Evolutionary conservation across 371 early-diverging fungal genomes (phyloP).

Genomic region (Mortierella sp.): DNA sequence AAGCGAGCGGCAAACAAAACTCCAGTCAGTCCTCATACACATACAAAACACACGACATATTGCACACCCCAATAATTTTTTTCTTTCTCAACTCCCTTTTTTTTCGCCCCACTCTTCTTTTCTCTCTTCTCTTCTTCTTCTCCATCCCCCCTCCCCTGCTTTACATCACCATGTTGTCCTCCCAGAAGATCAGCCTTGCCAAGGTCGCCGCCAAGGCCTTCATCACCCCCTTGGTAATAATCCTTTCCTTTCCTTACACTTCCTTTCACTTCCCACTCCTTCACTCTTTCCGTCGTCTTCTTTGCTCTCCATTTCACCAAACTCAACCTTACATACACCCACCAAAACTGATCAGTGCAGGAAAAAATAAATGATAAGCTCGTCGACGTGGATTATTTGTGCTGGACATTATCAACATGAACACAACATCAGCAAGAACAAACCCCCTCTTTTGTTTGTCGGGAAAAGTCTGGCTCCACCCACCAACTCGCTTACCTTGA

Average conservation of each 20-base stretch:
- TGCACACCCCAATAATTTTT: neutral
- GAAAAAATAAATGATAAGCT: neutral
- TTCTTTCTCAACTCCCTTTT: neutral
- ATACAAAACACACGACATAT: neutral
- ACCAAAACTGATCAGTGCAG: neutral
- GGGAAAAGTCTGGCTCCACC: neutral
- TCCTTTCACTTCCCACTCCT: neutral
- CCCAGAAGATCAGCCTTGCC: slow-evolving; percentile 47
- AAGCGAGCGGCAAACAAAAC: slow-evolving; percentile 11
- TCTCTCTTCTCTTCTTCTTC: slow-evolving; percentile 1
- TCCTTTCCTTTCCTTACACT: neutral
- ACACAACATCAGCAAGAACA: neutral
- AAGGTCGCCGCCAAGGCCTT: slow-evolving; percentile 57
- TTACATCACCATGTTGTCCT: slow-evolving; percentile 30
- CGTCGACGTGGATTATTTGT: neutral
- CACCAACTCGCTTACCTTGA: neutral
- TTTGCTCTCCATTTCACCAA: slow-evolving; percentile 17
- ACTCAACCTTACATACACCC: slow-evolving; percentile 8
- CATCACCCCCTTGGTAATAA: slow-evolving; percentile 48
- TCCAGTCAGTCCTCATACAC: neutral
- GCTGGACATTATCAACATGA: neutral
- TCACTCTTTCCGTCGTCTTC: neutral
- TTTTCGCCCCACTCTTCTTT: neutral
- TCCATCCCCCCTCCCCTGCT: slow-evolving; percentile 11
- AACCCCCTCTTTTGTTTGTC: neutral